Evolutionary conservation across 1,139 yeast genomes (phyloP).

Genomic region (Taiozyma onychis): DNA sequence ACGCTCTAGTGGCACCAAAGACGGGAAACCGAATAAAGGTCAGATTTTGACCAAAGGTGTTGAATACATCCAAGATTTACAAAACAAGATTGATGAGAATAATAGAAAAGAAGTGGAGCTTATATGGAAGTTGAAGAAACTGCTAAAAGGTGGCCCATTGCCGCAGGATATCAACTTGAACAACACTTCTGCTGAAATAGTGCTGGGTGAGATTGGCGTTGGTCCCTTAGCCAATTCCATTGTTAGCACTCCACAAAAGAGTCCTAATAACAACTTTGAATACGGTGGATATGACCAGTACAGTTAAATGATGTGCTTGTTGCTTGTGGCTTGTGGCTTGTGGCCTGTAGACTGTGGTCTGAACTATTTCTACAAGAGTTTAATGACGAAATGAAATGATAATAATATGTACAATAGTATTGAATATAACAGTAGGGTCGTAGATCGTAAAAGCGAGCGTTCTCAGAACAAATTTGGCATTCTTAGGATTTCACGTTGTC

Average conservation of each 20-base stretch:
- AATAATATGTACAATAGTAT: background rate
- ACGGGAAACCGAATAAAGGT: constrained; percentile 91
- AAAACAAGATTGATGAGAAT: constrained; percentile 68
- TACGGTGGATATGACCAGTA: constrained; percentile 34
- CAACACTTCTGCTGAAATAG: constrained; percentile 76
- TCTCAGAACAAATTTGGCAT: constrained; percentile 63
- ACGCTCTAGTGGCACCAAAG: constrained; percentile 64
- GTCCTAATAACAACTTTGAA: constrained; percentile 27
- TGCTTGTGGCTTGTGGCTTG: no score
- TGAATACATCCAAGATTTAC: constrained; percentile 72
- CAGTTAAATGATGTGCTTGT: constrained; percentile 11
- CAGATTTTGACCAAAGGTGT: constrained; percentile 81
- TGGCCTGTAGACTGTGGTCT: no score
- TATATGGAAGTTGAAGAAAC: constrained; percentile 50
- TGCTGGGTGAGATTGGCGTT: constrained; percentile 73
- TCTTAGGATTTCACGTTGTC: constrained; percentile 66
- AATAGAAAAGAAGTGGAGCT: constrained; percentile 77
- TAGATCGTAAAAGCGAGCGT: background rate
- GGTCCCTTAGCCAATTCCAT: constrained; percentile 58
- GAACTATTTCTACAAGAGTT: background rate
- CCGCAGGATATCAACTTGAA: constrained; percentile 42
- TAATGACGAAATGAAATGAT: background rate
- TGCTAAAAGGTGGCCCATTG: constrained; percentile 39
- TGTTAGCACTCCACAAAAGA: constrained; percentile 10
- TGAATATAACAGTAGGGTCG: background rate